Evolutionary conservation across 75 land plant genomes (phyloP), one percentile per base, ranked within the genome.

Genomic region (Picea sitchensis): DNA sequence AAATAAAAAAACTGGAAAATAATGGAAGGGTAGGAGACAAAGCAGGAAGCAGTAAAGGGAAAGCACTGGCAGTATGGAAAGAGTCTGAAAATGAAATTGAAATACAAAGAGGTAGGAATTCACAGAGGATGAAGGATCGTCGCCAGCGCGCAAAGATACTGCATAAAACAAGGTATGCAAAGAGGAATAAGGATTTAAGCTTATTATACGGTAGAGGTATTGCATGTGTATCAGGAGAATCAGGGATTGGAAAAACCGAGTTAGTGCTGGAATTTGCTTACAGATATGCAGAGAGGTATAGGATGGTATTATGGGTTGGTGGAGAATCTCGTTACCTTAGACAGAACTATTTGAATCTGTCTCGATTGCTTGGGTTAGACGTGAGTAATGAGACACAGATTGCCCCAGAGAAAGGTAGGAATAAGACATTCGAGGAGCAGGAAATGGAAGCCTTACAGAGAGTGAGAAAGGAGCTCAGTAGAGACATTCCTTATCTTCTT

Each of bases 171-270:
- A 83, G 75, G 67, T 54, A 73, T 78, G 64, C 76, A 62, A 81
- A 74, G 83, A 76, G 83, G 79, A 78, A 76, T 7, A 78, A 80
- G 64, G 83, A 85, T 17, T 38, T 63, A 9, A 88, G 83, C 67
- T 75, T 83, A 44, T 15, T 83, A 57, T 88, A 91, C 79, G 93
- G 91, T 3, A 88, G 90, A 61, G 90, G 92, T 1, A 80, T 94
- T 76, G 91, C 92, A 58, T 94, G 96, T 78, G 83, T 94, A 5
- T 80, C 90, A 17, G 98, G 98, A 1, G 92, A 89, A 2, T 86
- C 98, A 7, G 99, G 99, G 13, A 92, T 96, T 59, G 99, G 99
- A 4, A 96, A 96, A 80, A 94, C 99, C 0, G 99, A 96, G 80
- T 84, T 96, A 44, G 88, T 85, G 12, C 79, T 96, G 44, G 99